Base-by-base conservation (phyloP, 1,284 basidiomycete genomes). In the Mycosarcoma maydis region DNA sequence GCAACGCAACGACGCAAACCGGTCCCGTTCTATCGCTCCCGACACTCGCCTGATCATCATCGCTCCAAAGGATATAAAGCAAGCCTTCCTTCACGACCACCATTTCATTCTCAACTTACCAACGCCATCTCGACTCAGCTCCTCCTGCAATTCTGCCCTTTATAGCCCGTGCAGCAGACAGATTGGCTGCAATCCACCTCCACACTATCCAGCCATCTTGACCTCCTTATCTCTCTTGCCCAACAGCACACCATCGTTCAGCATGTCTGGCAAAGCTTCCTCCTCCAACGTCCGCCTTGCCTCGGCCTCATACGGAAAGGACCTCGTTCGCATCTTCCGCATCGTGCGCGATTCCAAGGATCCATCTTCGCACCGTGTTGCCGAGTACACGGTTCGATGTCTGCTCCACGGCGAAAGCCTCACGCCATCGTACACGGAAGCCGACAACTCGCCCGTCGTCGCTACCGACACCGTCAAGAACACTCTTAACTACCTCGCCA, bases 401-500 rank as follows among this genome's bases (percentile, higher is more conserved):
- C 52, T 76, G 46, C 71, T 78, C n/a, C 64, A 67, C 29, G 75
- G 73, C 17, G 49, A 65, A 36, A 49, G 56, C 23, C 60, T 75
- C 38, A 71, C 52, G 20, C 62, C 70, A n/a, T 72, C 27, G 27
- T 71, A 37, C 77, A 74, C 73, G 16, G 29, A 73, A 29, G 67
- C 71, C 11, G 70, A 77, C 53, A 73, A 73, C 59, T 60, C 67
- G 26, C 69, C 71, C 36, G 69, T 80, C 34, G 78, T 80, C 14
- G 72, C 78, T 30, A 80, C 78, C 13, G 75, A 75, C 45, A 70
- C 73, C 90, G 90, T 94, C 82, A 96, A 96, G 85, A 95, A 96
- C 83, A 95, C 94, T 51, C 89, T 89, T 19, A 92, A 96, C 52
- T 60, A 64, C 61, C 71, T 77, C 42, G 73, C 67, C 30, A 69